phyloP scores from a whole-genome alignment of 78 protist genomes.

The Dictyostelium brefeldianum region DNA sequence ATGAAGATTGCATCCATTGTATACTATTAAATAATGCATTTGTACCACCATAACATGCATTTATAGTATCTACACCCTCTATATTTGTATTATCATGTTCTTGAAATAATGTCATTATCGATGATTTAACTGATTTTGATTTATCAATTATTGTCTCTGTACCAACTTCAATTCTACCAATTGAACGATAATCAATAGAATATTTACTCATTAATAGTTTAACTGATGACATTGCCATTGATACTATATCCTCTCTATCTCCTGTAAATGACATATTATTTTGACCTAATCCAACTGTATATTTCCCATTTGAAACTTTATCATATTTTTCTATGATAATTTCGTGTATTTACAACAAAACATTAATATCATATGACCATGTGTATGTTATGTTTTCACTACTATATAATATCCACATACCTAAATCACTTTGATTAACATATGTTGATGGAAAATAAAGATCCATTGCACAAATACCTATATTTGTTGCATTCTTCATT shows the following conservation, averaged over 20 bases:
- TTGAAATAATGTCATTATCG: constrained; percentile 89
- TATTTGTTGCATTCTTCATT: constrained; percentile 34
- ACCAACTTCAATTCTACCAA: constrained; percentile 98
- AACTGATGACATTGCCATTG: constrained; percentile 87
- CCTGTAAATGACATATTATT: constrained; percentile 88
- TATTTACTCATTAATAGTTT: constrained; percentile 81
- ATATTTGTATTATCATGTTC: constrained; percentile 66
- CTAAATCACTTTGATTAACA: constrained; percentile 90
- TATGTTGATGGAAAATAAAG: constrained; percentile 91
- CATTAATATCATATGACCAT: not conserved
- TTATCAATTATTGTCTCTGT: constrained; percentile 97
- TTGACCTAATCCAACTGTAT: constrained; percentile 97
- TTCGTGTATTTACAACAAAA: not conserved
- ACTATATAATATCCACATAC: no score
- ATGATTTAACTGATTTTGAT: constrained; percentile 92
- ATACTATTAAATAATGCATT: constrained; percentile 93
- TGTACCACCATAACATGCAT: constrained; percentile 99
- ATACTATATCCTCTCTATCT: constrained; percentile 96
- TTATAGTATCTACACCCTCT: constrained; percentile 90
- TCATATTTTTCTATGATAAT: constrained; percentile 50
- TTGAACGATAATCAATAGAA: constrained; percentile 35
- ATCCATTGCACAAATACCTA: constrained; percentile 96
- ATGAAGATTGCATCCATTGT: constrained; percentile 93
- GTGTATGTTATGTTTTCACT: no score
- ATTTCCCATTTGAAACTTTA: constrained; percentile 92